phyloP scores from a whole-genome alignment of 441 rosid genomes.

The Aleurites moluccanus region DNA sequence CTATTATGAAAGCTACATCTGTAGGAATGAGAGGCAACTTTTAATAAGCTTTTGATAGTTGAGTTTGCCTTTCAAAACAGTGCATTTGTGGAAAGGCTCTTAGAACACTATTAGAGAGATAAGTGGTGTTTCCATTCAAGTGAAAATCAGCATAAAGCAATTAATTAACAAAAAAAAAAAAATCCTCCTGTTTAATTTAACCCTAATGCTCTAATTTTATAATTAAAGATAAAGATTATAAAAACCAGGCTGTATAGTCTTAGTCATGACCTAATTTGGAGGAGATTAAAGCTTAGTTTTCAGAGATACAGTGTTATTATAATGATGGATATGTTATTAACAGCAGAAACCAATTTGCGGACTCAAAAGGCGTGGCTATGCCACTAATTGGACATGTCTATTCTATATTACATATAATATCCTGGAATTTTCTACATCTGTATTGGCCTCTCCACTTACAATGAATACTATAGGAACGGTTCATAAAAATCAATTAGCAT shows the following conservation, averaged over 20 bases:
- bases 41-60: conserved; percentile 29
- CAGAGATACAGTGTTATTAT: neutral
- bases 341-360: neutral
- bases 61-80: conserved; percentile 47
- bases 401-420: conserved; percentile 4
- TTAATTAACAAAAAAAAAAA: neutral
- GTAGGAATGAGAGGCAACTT: conserved; percentile 2
- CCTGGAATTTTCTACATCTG: conserved; percentile 4
- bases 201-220: conserved; percentile 14
- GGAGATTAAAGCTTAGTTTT: neutral
- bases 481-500: neutral
- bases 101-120: conserved; percentile 19
- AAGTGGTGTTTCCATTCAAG: conserved; percentile 39
- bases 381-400: conserved; percentile 21
- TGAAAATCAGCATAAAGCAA: conserved; percentile 21
- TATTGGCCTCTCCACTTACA: conserved; percentile 36
- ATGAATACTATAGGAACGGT: conserved; percentile 19
- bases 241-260: conserved; percentile 21
- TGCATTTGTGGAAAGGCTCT: conserved; percentile 25
- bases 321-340: neutral
- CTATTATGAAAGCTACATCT: neutral
- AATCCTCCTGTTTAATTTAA: conserved; percentile 7
- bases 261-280: conserved; percentile 44
- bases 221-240: neutral
- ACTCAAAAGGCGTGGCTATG: conserved; percentile 11